Percentiles rank a stretch among this genome's conserved stretches.
phyloP scores from a whole-genome alignment of 176 grass and related monocot genomes.

The Oryza punctata region DNA sequence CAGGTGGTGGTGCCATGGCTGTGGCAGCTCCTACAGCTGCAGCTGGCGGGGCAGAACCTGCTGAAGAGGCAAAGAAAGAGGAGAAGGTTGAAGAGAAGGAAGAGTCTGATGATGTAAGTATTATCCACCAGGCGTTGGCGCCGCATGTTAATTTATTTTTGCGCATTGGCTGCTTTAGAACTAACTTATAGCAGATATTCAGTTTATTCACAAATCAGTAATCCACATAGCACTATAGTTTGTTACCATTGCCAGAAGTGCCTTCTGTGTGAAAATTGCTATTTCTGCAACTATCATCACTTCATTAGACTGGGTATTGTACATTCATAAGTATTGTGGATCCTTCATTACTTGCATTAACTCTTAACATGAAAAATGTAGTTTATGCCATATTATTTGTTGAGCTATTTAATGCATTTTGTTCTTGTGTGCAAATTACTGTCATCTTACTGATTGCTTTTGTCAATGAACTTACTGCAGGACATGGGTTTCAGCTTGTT shows the following conservation, averaged over 20 bases:
- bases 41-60: slow-evolving; percentile 57
- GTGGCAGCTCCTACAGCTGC: slow-evolving; percentile 50
- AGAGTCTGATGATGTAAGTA: slow-evolving; percentile 77
- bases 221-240: neutral
- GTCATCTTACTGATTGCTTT: neutral
- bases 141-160: neutral
- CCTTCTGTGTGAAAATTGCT: neutral
- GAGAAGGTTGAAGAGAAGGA: slow-evolving; percentile 96
- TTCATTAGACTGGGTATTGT: neutral
- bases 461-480: slow-evolving; percentile 45
- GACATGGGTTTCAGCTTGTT: slow-evolving; percentile 93
- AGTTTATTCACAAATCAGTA: neutral
- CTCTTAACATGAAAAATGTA: neutral
- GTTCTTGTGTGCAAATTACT: neutral
- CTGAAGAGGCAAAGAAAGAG: slow-evolving; percentile 79
- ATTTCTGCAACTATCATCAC: neutral
- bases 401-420: neutral
- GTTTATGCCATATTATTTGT: neutral
- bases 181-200: neutral
- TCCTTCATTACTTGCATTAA: neutral
- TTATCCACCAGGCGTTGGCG: neutral
- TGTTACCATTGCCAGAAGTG: neutral
- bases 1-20: slow-evolving; percentile 58
- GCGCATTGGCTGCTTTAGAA: neutral
- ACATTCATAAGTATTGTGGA: neutral